Evolutionary conservation across 306 rosid genomes (phyloP), one percentile per base, ranked within the genome.

Genomic region (Lupinus albus): DNA sequence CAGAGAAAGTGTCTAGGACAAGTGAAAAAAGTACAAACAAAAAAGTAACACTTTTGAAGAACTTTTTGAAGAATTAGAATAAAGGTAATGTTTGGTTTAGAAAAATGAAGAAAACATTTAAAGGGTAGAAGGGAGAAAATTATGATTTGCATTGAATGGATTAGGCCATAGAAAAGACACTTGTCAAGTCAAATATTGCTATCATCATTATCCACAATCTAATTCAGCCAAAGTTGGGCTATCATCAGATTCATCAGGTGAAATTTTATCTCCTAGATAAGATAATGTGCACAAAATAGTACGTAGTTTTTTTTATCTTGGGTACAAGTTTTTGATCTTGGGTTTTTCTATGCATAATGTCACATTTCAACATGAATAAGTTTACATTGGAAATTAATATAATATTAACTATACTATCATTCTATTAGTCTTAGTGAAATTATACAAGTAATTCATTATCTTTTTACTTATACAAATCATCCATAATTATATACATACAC

Each of bases 141-240:
- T 77, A 71, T 77, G 52, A 57, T 55, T 79, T 81, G 84, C 83
- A 80, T 76, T 50, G 17, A 25, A 28, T 77, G 79, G 56, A 9
- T 85, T 69, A 84, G 98, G 96, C 85, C 63, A 58, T 41, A 71
- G 81, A 51, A 0, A 68, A 70, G 96, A 89, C 96, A 92, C 92
- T 36, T 89, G 95, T 72, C 88, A 72, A 21, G 5, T 4, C 4
- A 25, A 11, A n/a, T n/a, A n/a, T 30, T 46, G 35, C 2, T 44
- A 9, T 49, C 63, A 84, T 74, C 60, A 68, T 65, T 41, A 79
- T 76, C 83, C 77, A 39, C 46, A 48, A 49, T 42, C 12, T 56
- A 25, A 36, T 47, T 46, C 41, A 57, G 14, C 47, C 36, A 7
- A 38, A n/a, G 11, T 28, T 67, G 8, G 57, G 15, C 12, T 67